phyloP scores from a whole-genome alignment of 2,329 filamentous ascomycete genomes.

The Claviceps pazoutovae region DNA sequence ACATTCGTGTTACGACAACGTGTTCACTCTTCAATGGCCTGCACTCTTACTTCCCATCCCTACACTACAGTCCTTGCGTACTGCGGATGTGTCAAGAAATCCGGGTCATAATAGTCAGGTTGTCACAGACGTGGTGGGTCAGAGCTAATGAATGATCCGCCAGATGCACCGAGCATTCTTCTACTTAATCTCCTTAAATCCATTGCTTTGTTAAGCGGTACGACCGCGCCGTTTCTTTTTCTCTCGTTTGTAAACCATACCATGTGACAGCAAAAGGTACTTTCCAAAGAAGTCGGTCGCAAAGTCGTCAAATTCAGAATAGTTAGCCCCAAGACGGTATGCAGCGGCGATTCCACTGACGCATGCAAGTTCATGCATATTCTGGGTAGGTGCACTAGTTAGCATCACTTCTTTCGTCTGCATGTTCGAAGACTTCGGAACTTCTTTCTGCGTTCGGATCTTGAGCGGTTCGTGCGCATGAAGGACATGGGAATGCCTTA shows the following conservation, averaged over 20 bases:
- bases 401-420: neutral
- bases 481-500: constrained; percentile 18
- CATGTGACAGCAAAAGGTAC: constrained; percentile 31
- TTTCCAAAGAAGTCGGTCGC: constrained; percentile 33
- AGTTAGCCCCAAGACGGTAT: constrained; percentile 52
- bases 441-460: neutral
- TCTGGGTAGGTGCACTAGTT: constrained; percentile 22
- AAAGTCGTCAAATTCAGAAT: constrained; percentile 44
- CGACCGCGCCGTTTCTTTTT: constrained; percentile 15
- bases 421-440: too few relatives aligned
- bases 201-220: neutral
- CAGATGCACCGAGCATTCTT: too few relatives aligned
- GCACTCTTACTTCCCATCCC: neutral
- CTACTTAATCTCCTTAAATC: neutral
- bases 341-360: constrained; percentile 59
- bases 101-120: neutral
- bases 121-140: neutral
- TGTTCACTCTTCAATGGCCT: neutral
- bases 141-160: neutral
- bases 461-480: neutral
- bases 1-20: too few relatives aligned
- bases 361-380: constrained; percentile 56
- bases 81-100: neutral
- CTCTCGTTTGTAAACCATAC: constrained; percentile 23
- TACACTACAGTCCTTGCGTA: neutral